A percentile compares a stretch with the other conserved stretches of the same genome.
Evolutionary conservation across 2,329 filamentous ascomycete genomes (phyloP).

Genomic region (Periconia digitata): DNA sequence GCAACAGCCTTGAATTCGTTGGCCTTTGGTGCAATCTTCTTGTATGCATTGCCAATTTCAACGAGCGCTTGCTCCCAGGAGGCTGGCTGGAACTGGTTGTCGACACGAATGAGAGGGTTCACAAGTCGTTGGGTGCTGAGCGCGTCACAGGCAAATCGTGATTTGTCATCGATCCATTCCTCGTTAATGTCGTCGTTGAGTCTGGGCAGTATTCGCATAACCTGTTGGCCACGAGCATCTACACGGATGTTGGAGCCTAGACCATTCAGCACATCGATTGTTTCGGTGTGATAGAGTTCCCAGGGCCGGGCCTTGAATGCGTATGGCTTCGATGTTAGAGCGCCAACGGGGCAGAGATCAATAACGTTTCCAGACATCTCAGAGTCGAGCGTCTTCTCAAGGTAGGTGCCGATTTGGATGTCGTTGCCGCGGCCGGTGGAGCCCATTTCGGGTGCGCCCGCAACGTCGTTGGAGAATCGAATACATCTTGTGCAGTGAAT

Average conservation of each 20-base stretch:
- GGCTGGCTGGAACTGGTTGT: slow-evolving; percentile 87
- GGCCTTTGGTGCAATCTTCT: slow-evolving; percentile 76
- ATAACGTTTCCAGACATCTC: slow-evolving; percentile 98
- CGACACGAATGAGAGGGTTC: slow-evolving; percentile 83
- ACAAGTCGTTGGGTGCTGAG: slow-evolving; percentile 95
- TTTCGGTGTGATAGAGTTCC: slow-evolving; percentile 96
- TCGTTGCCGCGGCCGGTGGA: slow-evolving; percentile 95
- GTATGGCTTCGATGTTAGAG: slow-evolving; percentile 94
- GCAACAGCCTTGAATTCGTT: slow-evolving; percentile 97
- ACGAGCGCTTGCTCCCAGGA: slow-evolving; percentile 95
- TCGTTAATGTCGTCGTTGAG: slow-evolving; percentile 98
- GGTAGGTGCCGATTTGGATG: slow-evolving; percentile 96
- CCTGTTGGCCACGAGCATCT: slow-evolving; percentile 89
- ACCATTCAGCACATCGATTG: slow-evolving; percentile 89
- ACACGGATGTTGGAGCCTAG: slow-evolving; percentile 93
- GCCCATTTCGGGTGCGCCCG: slow-evolving; percentile 92
- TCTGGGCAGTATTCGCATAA: slow-evolving; percentile 90
- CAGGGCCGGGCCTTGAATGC: slow-evolving; percentile 95
- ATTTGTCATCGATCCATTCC: slow-evolving; percentile 99
- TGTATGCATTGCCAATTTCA: slow-evolving; percentile 80
- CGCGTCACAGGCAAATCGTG: slow-evolving; percentile 93
- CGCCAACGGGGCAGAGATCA: slow-evolving; percentile 96
- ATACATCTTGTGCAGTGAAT: slow-evolving; percentile 99
- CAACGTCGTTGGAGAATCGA: slow-evolving; percentile 96
- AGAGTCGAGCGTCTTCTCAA: slow-evolving; percentile 90